Evolutionary conservation across 1,284 basidiomycete species (phyloP).

Genomic region (Pseudozyma tsukubaensis): DNA sequence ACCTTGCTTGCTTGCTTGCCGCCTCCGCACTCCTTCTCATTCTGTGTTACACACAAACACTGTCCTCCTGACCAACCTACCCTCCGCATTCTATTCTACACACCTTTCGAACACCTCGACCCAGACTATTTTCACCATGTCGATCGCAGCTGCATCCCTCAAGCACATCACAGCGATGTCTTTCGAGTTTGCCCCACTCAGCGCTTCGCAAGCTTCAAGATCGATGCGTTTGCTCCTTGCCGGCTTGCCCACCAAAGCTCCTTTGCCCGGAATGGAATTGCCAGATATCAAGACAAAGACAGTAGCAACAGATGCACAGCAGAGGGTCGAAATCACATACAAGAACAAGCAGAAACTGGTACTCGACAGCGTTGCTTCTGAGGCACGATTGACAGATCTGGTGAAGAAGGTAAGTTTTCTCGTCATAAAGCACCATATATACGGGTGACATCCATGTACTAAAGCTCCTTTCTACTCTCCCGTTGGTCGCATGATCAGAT

Average conservation of each 20-base stretch:
- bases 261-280: conserved; percentile 39
- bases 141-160: conserved; percentile 40
- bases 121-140: conserved; percentile 13
- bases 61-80: neutral
- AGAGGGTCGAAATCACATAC: conserved; percentile 40
- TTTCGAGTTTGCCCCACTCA: conserved; percentile 41
- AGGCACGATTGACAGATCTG: conserved; percentile 20
- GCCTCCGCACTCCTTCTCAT: neutral
- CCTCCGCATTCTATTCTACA: neutral
- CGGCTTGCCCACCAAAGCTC: conserved; percentile 29
- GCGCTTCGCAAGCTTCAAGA: conserved; percentile 31
- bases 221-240: conserved; percentile 46
- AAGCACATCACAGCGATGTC: conserved; percentile 51
- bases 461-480: neutral
- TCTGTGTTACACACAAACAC: neutral
- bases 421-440: neutral
- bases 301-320: conserved; percentile 22
- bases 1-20: neutral
- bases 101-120: neutral
- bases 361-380: conserved; percentile 23
- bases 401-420: conserved; percentile 40
- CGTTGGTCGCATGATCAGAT: conserved; percentile 16
- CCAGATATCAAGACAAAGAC: conserved; percentile 41
- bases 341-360: conserved; percentile 47
- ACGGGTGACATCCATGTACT: neutral